A percentile compares a stretch with the other conserved stretches of the same genome.
Conservation (phyloP, 164 flowering plant species). For the Tetracentron sinense region DNA sequence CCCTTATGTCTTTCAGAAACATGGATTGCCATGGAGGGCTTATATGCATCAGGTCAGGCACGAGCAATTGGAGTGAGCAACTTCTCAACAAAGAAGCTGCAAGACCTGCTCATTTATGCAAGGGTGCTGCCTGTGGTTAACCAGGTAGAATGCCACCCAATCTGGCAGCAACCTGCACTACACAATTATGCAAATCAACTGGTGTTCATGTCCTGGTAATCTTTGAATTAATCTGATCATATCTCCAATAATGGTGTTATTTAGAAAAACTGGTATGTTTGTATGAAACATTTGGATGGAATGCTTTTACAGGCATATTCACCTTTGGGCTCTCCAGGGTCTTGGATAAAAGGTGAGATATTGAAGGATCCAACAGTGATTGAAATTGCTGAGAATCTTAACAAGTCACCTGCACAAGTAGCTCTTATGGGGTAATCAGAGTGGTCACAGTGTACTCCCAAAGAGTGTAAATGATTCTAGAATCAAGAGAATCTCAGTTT, state of each 20-base stretch:
- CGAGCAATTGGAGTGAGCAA: slow-evolving; percentile 70
- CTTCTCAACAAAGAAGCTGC: slow-evolving; percentile 57
- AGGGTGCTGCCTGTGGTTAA: slow-evolving; percentile 58
- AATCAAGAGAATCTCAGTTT: slow-evolving; percentile 56
- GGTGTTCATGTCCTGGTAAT: slow-evolving; percentile 49
- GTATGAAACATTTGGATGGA: too few species aligned
- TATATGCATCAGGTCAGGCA: slow-evolving; percentile 54
- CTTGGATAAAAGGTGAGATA: slow-evolving; percentile 49
- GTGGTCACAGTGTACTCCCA: slow-evolving; percentile 69
- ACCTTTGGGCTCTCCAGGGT: slow-evolving; percentile 71
- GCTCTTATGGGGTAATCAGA: slow-evolving; percentile 76
- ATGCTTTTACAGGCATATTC: slow-evolving; percentile 58
- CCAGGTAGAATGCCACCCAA: slow-evolving; percentile 68
- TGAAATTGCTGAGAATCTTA: slow-evolving; percentile 50
- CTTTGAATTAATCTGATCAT: too few species aligned
- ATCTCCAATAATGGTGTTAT: too few species aligned
- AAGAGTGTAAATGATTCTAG: slow-evolving; percentile 57
- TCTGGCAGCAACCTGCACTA: slow-evolving; percentile 53
- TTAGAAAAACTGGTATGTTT: too few species aligned
- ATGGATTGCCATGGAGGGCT: slow-evolving; percentile 62
- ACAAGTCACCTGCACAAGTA: slow-evolving; percentile 67
- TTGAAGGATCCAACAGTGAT: slow-evolving; percentile 49
- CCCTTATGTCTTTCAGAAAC: slow-evolving; percentile 44
- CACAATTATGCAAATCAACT: slow-evolving; percentile 51
- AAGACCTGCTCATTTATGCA: slow-evolving; percentile 37